Evolutionary conservation across 1,284 basidiomycete genomes (phyloP).

Genomic region (Ganoderma boninense): DNA sequence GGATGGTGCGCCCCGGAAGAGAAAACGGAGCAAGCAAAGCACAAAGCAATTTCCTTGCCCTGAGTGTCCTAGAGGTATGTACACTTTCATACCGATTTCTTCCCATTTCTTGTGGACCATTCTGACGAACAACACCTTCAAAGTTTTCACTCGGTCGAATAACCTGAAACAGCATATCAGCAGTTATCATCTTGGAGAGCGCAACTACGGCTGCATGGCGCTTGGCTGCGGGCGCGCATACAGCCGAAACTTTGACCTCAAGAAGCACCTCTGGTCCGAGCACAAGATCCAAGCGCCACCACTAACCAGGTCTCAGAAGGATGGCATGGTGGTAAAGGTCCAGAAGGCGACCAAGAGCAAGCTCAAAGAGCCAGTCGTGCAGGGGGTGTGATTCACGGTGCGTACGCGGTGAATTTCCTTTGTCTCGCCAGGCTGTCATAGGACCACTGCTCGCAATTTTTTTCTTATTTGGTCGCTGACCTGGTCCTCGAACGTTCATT

Average conservation of each 20-base stretch:
- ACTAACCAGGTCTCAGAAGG: background rate
- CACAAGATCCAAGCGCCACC: constrained; percentile 24
- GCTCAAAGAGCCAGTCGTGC: background rate
- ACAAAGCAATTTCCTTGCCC: constrained; percentile 15
- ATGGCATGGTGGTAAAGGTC: background rate
- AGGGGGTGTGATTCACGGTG: constrained; percentile 20
- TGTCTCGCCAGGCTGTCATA: too few species aligned
- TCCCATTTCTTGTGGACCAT: background rate
- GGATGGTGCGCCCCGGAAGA: background rate
- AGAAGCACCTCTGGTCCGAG: constrained; percentile 16
- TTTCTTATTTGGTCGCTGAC: background rate
- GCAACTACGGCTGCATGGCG: constrained; percentile 11
- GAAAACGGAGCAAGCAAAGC: constrained; percentile 6
- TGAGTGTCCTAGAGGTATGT: background rate
- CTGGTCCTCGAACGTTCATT: background rate
- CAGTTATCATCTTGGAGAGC: constrained; percentile 18
- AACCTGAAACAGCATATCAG: constrained; percentile 25
- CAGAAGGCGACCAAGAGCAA: background rate
- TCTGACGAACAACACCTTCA: background rate
- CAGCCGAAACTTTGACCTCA: constrained; percentile 24
- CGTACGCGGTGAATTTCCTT: background rate
- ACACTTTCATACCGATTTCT: background rate
- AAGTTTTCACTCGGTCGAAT: constrained; percentile 21
- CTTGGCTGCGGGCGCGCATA: constrained; percentile 13
- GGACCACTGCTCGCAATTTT: background rate